Base-by-base conservation (phyloP, 495 filamentous ascomycete species). In the Daldinia bambusicola region DNA sequence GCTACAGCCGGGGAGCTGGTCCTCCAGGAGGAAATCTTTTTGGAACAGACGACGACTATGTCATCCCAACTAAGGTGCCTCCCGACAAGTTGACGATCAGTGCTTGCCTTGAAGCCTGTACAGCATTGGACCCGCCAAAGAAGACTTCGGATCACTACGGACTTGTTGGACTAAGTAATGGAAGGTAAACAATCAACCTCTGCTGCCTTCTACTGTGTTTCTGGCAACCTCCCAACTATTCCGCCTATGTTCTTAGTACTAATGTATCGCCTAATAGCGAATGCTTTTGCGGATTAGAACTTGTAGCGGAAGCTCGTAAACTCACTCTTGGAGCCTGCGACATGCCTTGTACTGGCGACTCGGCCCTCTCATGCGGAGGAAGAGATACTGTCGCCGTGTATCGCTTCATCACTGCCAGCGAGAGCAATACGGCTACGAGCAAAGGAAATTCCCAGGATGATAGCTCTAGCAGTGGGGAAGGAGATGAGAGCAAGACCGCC, bases 241-340 rank as follows among this genome's bases (percentile, higher is more conserved):
- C 6, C 38, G 4, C 37, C 30, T 6, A 18, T 22, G 36, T n/a
- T 16, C 12, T 8, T 12, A 26, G 14, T 31, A 58, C 55, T 70
- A 56, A 59, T 34, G 32, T 40, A 9, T 16, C 48, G 45, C 7
- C 16, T 31, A 2, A 2, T 2, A 75, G 70, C 20, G 60, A 70
- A 37, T 75, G 67, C 32, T 41, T 70, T n/a, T 75, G 74, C 37
- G 70, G 66, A 1, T 36, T 41, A 14, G 41, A 68, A n/a, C 70
- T 75, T 22, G 32, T 55, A 13, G 32, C 59, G 16, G 51, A 57
- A 40, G 60, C 60, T 34, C 62, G 37, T 14, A 70, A 68, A 8
- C 66, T 71, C 18, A 18, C 59, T 13, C 34, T 31, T 10, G 63
- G 67, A n/a, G 52, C 70, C 20, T 73, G 70, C 63, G 59, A 48